Base-by-base conservation (phyloP, 768 basidiomycete species). In the Kwoniella sp. region DNA sequence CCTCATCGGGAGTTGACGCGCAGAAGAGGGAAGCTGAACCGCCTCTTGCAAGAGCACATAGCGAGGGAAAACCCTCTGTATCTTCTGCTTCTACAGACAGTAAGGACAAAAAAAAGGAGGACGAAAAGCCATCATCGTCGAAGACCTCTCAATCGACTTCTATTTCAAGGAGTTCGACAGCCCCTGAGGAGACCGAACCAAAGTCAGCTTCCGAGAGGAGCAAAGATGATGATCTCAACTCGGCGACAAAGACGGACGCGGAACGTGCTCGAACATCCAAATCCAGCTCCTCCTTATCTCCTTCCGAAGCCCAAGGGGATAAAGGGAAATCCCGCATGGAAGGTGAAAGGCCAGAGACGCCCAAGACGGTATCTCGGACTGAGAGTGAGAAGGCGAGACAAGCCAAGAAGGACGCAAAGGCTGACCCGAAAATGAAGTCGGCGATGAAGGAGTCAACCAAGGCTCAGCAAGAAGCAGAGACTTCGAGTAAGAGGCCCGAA, bases 291-390 rank as follows among this genome's bases (percentile, higher is more conserved):
- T 37, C 34, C 13, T 45, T 17, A 45, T 45, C 41, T 45, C 11
- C 4, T 45, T 8, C 41, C 8, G 17, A 20, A 25, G 23, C 5
- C 4, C 11, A 23, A 5, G 9, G 25, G 17, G 65, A 61, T 51
- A 70, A 70, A 52, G 69, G 69, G 7, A 70, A 70, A 50, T n/a
- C 26, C 1, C 37, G 69, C 17, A 66, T 66, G 65, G 61, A 62
- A 12, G 69, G 65, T 11, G 69, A 70, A 34, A 45, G 67, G 31
- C 66, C 61, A 3, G 2, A 34, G n/a, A 37, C 51, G 5, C 25
- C 22, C 7, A 12, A 45, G 9, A 45, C 4, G 20, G 3, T 17
- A 9, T 8, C 41, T 45, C 41, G 41, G 9, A 45, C 41, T 11
- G 41, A 45, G 15, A 45, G 41, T 17, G 41, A 45, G 41, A 45